These are phyloP conservation scores for Colletotrichum graminicola DNA, from an alignment of 2,329 filamentous ascomycete species.

Conservation along the genomic window DNA sequence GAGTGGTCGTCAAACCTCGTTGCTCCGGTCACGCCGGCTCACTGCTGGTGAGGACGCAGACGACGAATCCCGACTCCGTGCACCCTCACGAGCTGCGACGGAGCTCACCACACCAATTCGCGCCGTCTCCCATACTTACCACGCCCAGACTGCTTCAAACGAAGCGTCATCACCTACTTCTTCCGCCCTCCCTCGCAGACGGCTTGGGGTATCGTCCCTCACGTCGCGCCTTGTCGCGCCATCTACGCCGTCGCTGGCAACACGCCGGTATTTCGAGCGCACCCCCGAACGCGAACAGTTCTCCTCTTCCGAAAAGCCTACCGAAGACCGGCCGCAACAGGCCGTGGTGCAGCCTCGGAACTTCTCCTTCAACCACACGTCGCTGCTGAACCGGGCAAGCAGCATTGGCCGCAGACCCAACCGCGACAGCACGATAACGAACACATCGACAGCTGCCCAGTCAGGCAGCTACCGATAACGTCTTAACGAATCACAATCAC, in stretches of 20 bases:
- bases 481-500: slow-evolving; percentile 48
- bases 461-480: slow-evolving; percentile 60
- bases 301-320: slow-evolving; percentile 52
- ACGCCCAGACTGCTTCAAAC: slow-evolving; percentile 37
- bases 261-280: slow-evolving; percentile 64
- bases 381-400: slow-evolving; percentile 57
- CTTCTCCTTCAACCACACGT: slow-evolving; percentile 58
- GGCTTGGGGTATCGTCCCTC: slow-evolving; percentile 63
- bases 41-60: slow-evolving; percentile 61
- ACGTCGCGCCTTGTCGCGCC: slow-evolving; percentile 60
- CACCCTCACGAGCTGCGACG: slow-evolving; percentile 69
- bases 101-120: slow-evolving; percentile 59
- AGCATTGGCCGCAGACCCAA: slow-evolving; percentile 60
- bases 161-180: slow-evolving; percentile 51
- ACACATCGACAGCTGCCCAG: slow-evolving; percentile 55
- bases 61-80: slow-evolving; percentile 62
- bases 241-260: slow-evolving; percentile 52
- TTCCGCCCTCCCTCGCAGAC: slow-evolving; percentile 65
- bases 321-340: slow-evolving; percentile 56
- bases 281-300: slow-evolving; percentile 56
- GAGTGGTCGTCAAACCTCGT: slow-evolving; percentile 58
- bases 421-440: slow-evolving; percentile 58
- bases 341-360: slow-evolving; percentile 49
- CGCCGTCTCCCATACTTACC: slow-evolving; percentile 55
- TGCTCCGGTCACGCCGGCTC: slow-evolving; percentile 60